Conservation (phyloP, 2,329 filamentous ascomycete species). For the Fusarium clavum region DNA sequence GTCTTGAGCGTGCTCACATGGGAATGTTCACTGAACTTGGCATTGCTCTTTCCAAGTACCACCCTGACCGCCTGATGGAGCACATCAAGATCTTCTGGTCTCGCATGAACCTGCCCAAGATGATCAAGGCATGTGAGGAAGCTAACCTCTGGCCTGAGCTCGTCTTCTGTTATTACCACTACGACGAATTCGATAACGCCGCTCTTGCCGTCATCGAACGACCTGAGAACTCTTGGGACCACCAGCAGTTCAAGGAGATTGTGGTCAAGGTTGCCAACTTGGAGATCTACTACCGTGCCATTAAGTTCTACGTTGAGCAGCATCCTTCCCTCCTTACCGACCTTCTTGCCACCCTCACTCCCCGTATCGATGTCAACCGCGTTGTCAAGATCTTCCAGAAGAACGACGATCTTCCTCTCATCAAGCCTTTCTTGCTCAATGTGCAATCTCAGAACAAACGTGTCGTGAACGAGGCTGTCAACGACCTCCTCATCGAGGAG, state of each 20-base stretch:
- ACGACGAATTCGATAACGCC: conserved; percentile 98
- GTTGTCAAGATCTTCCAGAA: conserved; percentile 99
- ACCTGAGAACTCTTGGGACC: conserved; percentile 97
- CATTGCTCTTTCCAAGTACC: conserved; percentile 92
- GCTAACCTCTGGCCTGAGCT: conserved; percentile 97
- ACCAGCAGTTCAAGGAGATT: conserved; percentile 99
- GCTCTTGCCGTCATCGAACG: conserved; percentile 98
- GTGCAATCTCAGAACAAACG: conserved; percentile 98
- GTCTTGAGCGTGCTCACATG: conserved; percentile 93
- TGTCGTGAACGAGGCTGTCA: conserved; percentile 97
- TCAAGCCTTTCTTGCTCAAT: conserved; percentile 98
- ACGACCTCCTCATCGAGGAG: conserved; percentile 96
- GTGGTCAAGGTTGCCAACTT: conserved; percentile 97
- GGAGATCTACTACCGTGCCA: conserved; percentile 97
- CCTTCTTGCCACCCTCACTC: conserved; percentile 88
- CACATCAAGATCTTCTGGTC: conserved; percentile 99
- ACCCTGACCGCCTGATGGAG: conserved; percentile 96
- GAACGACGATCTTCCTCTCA: conserved; percentile 96
- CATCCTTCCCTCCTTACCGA: conserved; percentile 97
- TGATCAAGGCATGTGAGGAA: conserved; percentile 93
- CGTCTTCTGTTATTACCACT: conserved; percentile 98
- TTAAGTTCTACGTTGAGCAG: conserved; percentile 98
- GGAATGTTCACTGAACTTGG: conserved; percentile 96
- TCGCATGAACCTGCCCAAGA: conserved; percentile 96
- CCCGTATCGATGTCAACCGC: conserved; percentile 96